Evolutionary conservation across 1,284 basidiomycete species (phyloP), one percentile per base, ranked within the genome.

Genomic region (Ustanciosporium gigantosporum): DNA sequence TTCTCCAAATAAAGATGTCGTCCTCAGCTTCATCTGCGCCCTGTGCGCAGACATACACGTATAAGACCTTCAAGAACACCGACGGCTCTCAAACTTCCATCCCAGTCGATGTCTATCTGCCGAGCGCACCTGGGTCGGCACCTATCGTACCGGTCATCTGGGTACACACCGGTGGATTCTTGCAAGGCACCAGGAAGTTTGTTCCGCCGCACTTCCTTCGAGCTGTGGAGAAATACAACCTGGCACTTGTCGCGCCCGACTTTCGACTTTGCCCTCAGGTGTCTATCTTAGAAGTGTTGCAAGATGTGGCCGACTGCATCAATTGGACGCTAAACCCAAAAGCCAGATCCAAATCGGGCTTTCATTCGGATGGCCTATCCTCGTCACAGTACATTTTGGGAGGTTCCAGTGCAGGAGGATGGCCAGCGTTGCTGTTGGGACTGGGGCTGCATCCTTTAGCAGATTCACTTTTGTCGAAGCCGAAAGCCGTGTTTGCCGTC

Each of bases 211-310:
- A 69, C 42, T 48, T 69, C 17, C 36, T 62, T 4, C 38, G 59
- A 39, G 58, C 53, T 3, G 46, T 66, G 27, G 49, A 66, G 22
- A 45, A 36, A 20, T 57, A 59, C 34, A 49, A 47, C 11, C 14
- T 69, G 32, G 67, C 55, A 0, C 37, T 69, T 5, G 27, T 69
- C 21, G 52, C 64, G 9, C 64, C 67, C n/a, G 67, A 69, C 42
- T 69, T 59, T 20, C 59, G 67, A 13, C 60, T 69, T 4, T 66
- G 64, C 17, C 67, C 67, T 2, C 67, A 69, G 34, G 64, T 69
- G 34, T 43, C 50, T 23, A 50, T 69, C 24, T 31, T 27, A 3
- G 44, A 55, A 37, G 57, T 62, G 35, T 53, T 69, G 29, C 58
- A 58, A 37, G 67, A 69, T 24, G 46, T 69, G 7, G 39, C 47